phyloP scores from a whole-genome alignment of 2,329 filamentous ascomycete species.

The Trichoderma lentiforme region DNA sequence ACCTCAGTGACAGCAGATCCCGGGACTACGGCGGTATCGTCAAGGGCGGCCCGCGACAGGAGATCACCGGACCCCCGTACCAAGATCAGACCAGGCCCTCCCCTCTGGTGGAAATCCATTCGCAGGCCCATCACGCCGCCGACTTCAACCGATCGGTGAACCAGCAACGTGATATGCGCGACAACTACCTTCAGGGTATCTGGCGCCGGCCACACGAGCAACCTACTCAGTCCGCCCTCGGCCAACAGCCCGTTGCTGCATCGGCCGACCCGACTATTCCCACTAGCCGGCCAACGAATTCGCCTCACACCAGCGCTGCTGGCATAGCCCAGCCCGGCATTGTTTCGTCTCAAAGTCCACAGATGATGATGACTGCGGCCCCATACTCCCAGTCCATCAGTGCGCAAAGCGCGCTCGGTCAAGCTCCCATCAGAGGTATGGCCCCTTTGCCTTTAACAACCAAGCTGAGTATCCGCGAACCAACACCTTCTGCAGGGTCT shows the following conservation, averaged over 20 bases:
- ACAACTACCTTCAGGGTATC: slow-evolving; percentile 73
- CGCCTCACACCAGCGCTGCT: slow-evolving; percentile 54
- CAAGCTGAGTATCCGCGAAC: slow-evolving; percentile 61
- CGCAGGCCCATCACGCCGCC: slow-evolving; percentile 81
- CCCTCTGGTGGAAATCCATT: slow-evolving; percentile 72
- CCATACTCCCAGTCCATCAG: slow-evolving; percentile 70
- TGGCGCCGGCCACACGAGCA: slow-evolving; percentile 84
- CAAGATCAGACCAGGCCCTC: slow-evolving; percentile 80
- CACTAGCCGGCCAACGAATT: slow-evolving; percentile 53
- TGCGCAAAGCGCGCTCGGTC: slow-evolving; percentile 67
- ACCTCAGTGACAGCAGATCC: slow-evolving; percentile 71
- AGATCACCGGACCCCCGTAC: slow-evolving; percentile 82
- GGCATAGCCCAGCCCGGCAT: slow-evolving; percentile 55
- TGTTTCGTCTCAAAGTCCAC: slow-evolving; percentile 60
- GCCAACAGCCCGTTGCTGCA: slow-evolving; percentile 36
- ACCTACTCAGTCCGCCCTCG: slow-evolving; percentile 49
- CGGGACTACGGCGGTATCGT: slow-evolving; percentile 79
- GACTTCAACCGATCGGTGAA: slow-evolving; percentile 87
- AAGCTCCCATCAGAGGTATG: slow-evolving; percentile 69
- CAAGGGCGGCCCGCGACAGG: slow-evolving; percentile 78
- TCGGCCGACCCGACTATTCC: slow-evolving; percentile 43
- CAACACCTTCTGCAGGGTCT: slow-evolving; percentile 58
- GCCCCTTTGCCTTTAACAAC: slow-evolving; percentile 41
- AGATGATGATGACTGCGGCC: slow-evolving; percentile 63
- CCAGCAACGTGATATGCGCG: slow-evolving; percentile 73